A percentile compares a stretch with the other conserved stretches of the same genome.
Evolutionary conservation across 805 yeast species (phyloP).

Genomic region (Debaryomyces hansenii): DNA sequence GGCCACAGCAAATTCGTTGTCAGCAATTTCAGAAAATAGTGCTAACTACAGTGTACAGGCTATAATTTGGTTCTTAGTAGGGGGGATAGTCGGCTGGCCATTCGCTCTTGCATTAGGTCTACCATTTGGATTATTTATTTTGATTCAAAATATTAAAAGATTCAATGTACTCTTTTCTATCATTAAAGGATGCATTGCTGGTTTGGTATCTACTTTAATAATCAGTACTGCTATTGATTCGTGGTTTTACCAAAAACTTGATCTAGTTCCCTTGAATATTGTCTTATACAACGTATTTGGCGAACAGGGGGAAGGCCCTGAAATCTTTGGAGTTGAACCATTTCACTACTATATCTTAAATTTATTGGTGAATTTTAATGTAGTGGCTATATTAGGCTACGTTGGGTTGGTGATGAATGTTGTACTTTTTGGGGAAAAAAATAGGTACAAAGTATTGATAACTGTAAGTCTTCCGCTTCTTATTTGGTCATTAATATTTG

Average conservation of each 20-base stretch:
- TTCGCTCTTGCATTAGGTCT: slow-evolving; percentile 65
- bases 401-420: slow-evolving; percentile 35
- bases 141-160: slow-evolving; percentile 3
- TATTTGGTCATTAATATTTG: slow-evolving; percentile 69
- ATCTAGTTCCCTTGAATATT: slow-evolving; percentile 79
- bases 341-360: slow-evolving; percentile 69
- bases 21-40: slow-evolving; percentile 11
- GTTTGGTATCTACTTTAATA: slow-evolving; percentile 17
- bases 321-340: slow-evolving; percentile 87
- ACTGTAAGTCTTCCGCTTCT: slow-evolving; percentile 47
- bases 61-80: slow-evolving; percentile 51
- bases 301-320: slow-evolving; percentile 74
- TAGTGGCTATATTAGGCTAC: slow-evolving; percentile 43
- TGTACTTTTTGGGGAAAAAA: slow-evolving; percentile 9
- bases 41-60: slow-evolving; percentile 17
- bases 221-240: slow-evolving; percentile 53
- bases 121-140: slow-evolving; percentile 51
- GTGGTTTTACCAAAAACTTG: slow-evolving; percentile 55
- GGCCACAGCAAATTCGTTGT: slow-evolving; percentile 41
- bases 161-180: slow-evolving; percentile 2
- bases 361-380: slow-evolving; percentile 72
- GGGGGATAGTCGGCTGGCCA: slow-evolving; percentile 91
- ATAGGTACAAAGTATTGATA: slow-evolving; percentile 8
- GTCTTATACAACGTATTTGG: slow-evolving; percentile 79
- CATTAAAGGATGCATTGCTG: slow-evolving; percentile 1